These are phyloP conservation scores for Populus ilicifolia DNA, from an alignment of 345 rosid species.

Conservation along the genomic window DNA sequence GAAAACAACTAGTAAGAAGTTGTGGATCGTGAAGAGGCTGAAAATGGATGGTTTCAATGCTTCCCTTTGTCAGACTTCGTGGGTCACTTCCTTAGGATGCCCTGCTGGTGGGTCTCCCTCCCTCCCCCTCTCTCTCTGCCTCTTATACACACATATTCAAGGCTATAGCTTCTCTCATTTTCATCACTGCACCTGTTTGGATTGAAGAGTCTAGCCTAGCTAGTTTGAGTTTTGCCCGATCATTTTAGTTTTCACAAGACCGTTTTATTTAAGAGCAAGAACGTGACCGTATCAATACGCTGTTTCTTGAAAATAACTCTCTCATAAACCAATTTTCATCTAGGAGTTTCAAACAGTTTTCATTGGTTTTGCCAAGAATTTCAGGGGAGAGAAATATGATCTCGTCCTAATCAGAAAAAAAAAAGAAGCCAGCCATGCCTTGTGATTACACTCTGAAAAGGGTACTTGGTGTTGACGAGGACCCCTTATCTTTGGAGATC, in stretches of 20 bases:
- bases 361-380: not conserved
- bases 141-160: not conserved
- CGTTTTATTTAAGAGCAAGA: not conserved
- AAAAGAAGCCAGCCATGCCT: not conserved
- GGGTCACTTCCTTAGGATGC: constrained; percentile 45
- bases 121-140: not conserved
- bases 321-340: not conserved
- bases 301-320: too few species aligned
- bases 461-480: not conserved
- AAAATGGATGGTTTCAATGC: constrained; percentile 45
- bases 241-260: not conserved
- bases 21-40: constrained; percentile 39
- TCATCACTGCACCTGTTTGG: not conserved
- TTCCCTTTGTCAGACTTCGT: constrained; percentile 46
- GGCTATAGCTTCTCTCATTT: not conserved
- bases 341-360: not conserved
- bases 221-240: not conserved
- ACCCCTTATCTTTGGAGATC: not conserved
- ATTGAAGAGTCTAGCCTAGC: not conserved
- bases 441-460: not conserved
- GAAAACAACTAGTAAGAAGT: constrained; percentile 26
- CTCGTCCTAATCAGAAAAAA: not conserved
- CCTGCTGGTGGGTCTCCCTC: constrained; percentile 37
- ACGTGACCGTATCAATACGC: too few species aligned
- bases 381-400: not conserved